Conservation (phyloP, 495 filamentous ascomycete species). For the Xylona heveae region DNA sequence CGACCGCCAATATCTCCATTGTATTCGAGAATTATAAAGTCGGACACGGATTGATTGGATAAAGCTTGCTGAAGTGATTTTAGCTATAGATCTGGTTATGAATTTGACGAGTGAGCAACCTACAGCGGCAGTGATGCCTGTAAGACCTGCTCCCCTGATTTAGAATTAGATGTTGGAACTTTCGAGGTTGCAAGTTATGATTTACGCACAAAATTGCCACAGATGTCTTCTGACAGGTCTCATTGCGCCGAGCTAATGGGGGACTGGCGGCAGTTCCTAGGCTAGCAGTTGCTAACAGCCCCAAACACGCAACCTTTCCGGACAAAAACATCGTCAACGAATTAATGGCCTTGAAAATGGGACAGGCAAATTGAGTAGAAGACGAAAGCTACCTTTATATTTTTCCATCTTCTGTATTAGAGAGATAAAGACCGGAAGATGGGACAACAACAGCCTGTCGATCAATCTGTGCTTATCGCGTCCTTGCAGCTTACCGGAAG, state of each 20-base stretch:
- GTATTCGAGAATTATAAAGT: constrained; percentile 53
- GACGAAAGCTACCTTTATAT: too few species aligned
- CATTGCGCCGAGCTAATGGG: too few species aligned
- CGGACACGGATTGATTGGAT: constrained; percentile 35
- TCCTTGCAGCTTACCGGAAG: background rate
- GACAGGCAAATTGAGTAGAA: too few species aligned
- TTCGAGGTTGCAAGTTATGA: too few species aligned
- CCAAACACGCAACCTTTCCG: too few species aligned
- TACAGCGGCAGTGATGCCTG: constrained; percentile 51
- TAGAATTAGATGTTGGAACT: constrained; percentile 22
- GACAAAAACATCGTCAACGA: too few species aligned
- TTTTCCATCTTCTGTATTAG: too few species aligned
- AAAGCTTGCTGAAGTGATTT: constrained; percentile 31
- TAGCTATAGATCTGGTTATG: constrained; percentile 11
- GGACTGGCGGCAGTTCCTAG: too few species aligned
- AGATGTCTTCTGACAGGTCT: too few species aligned
- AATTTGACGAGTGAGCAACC: constrained; percentile 12
- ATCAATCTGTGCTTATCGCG: background rate
- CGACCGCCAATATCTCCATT: constrained; percentile 42
- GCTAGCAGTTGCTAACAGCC: too few species aligned
- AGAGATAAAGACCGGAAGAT: background rate
- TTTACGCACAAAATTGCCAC: too few species aligned
- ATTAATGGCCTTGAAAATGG: too few species aligned
- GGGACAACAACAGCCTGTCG: background rate
- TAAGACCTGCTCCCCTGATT: constrained; percentile 33